Evolutionary conservation across 2,329 filamentous ascomycete species (phyloP), one percentile per base, ranked within the genome.

Genomic region (Daldinia eschscholtzii): DNA sequence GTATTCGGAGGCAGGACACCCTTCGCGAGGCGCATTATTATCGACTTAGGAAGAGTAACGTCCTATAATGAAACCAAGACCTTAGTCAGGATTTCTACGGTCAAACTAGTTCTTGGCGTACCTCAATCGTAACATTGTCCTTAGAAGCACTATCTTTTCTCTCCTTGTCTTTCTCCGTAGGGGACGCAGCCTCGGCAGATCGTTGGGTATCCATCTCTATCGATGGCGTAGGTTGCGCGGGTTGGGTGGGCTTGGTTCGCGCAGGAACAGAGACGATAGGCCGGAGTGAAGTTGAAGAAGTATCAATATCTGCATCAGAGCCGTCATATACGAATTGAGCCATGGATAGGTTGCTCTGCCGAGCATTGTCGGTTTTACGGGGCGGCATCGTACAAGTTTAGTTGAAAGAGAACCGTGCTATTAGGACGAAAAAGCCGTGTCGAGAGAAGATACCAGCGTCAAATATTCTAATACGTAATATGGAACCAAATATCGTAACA

Each of bases 1-100:
- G 92, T 94, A 77, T 94, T 94, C 5, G 92, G 86, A 0, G 93
- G 92, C 4, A 96, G 83, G 5, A 93, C 92, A 44, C 92, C 91
- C 81, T 95, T 95, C 44, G 92, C 91, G 37, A 96, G 85, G 61
- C 92, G 86, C 60, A 91, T 92, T 72, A 95, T 90, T 80, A 95
- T 93, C 6, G 92, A 93, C 77, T 93, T 93, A 35, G 93, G 93
- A 13, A 96, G 85, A 68, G 86, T 90, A 64, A 94, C 87, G 77
- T 95, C 92, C 90, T 92, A 61, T 53, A 59, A 39, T 23, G 15
- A 7, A 46, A 26, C 28, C 46, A 6, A 9, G 39, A 28, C 5
- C 68, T 75, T 33, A 75, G 74, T 62, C 42, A 26, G 55, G 20
- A 37, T 55, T 23, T 13, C 15, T 35, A 5, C 37, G 6, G 42